Base-by-base conservation (phyloP, 306 rosid genomes). In the Mimosa bimucronata region DNA sequence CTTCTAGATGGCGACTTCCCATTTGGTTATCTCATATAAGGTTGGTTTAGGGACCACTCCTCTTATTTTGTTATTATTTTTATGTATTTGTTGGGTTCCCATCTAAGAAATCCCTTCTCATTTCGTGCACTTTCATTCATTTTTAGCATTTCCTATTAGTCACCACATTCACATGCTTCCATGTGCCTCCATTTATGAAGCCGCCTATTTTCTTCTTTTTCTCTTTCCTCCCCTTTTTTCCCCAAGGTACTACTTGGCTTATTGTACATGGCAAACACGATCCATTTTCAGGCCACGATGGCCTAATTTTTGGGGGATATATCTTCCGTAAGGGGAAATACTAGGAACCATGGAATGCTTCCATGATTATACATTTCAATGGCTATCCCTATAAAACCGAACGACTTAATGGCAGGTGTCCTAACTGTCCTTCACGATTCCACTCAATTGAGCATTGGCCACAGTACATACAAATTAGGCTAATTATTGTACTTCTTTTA, bases 141-240 rank as follows among this genome's bases (percentile, higher is more conserved):
- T 82, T 57, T 82, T 82, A 71, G 80, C 68, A 76, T 77, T 87
- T 88, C 60, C 80, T 73, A 85, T 76, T 44, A 60, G 79, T 81
- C 84, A 66, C 74, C 82, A 80, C 73, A 78, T 66, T 77, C 94
- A 86, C 92, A 82, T 90, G 97, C 94, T 77, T 15, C 91, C 92
- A 90, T 90, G 97, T 92, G 92, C 93, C 50, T 74, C 87, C 84
- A 73, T 88, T 78, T 81, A 81, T 58, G 86, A 84, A 77, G 75
- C 81, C 73, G 53, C 78, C 85, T 76, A 23, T 34, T 81, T 61
- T 82, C 62, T 70, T 53, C 58, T 23, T 41, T 57, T 48, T 65
- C 50, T 55, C 53, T 7, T 75, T 66, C 44, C 52, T 57, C 64
- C 11, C 67, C 34, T 6, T 26, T 6, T 61, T 3, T 5, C n/a